Conservation (phyloP, 208 protist species). For the Trypanosoma conorhini region DNA sequence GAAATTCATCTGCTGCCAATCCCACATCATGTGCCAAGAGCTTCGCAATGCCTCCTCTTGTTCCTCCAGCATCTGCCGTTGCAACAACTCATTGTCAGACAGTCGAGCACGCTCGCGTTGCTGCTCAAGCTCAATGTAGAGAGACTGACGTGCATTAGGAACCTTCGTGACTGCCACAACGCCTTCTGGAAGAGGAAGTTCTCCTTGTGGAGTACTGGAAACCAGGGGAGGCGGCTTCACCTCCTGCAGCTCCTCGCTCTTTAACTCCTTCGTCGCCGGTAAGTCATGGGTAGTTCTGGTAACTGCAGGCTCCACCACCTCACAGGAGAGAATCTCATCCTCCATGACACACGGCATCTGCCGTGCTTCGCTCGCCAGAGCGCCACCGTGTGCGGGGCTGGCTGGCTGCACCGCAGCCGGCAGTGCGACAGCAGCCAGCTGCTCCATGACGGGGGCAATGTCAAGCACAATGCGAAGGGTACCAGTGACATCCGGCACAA, state of each 20-base stretch:
- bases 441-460: slow-evolving; percentile 31
- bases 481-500: slow-evolving; percentile 1
- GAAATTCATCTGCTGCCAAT: slow-evolving; percentile 21
- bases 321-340: slow-evolving; percentile 23
- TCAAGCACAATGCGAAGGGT: slow-evolving; percentile 38
- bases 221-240: neutral
- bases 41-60: slow-evolving; percentile 30
- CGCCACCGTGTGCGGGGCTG: slow-evolving; percentile 6
- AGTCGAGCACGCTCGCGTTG: neutral
- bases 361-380: slow-evolving; percentile 12
- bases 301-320: slow-evolving; percentile 16
- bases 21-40: slow-evolving; percentile 28
- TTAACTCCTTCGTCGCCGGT: neutral
- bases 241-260: neutral
- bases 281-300: neutral
- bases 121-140: neutral
- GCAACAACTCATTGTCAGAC: slow-evolving; percentile 19
- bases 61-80: slow-evolving; percentile 16
- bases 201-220: neutral
- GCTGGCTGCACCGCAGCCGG: neutral
- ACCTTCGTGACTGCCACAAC: neutral
- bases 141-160: neutral
- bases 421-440: slow-evolving; percentile 3
- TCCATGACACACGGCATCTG: slow-evolving; percentile 13
- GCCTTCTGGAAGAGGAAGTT: neutral